Evolutionary conservation across 2,329 filamentous ascomycete genomes (phyloP), one percentile per base, ranked within the genome.

Genomic region (Talaromyces sp.): DNA sequence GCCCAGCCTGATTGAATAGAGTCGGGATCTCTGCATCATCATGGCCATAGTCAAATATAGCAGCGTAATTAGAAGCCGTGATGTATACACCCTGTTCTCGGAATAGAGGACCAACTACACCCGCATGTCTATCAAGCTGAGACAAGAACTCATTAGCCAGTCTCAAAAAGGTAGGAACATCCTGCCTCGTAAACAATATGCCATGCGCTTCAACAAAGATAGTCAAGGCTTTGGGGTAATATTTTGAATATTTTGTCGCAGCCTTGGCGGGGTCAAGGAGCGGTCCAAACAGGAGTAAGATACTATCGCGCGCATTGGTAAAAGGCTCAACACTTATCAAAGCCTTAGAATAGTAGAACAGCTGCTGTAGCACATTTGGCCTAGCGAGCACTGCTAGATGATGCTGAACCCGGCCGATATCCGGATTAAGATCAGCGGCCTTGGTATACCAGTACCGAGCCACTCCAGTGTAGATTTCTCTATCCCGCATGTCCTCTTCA

Each of bases 381-480:
- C 86, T 78, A 5, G 87, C 85, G 22, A 89, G 74, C 1, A 88
- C 86, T 0, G 93, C 94, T 0, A 97, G 80, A 71, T 97, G 93
- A 69, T 98, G 93, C 66, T 97, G 95, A 0, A 98, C 82, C 0
- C 93, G 83, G 0, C 94, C 94, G 0, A 90, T 88, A 0, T 85
- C 85, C 0, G 93, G 92, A 0, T 87, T 87, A 33, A 88, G 89
- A 69, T 96, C 90, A 0, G 91, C 90, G 0, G 92, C 91, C 69
- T 90, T 90, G 2, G 86, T 88, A 69, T 96, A 97, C 95, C 94
- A 98, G 49, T 89, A 88, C 0, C 89, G 82, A 0, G 90, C 90
- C 0, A 97, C 91, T 0, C 85, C 84, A 0, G 90, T 91, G 94
- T 94, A 98, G 0, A 88, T 86, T 58, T 96, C 91, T 0, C 90